Base-by-base conservation (phyloP, 2,329 filamentous ascomycete species). In the Penicillium rolfsii region DNA sequence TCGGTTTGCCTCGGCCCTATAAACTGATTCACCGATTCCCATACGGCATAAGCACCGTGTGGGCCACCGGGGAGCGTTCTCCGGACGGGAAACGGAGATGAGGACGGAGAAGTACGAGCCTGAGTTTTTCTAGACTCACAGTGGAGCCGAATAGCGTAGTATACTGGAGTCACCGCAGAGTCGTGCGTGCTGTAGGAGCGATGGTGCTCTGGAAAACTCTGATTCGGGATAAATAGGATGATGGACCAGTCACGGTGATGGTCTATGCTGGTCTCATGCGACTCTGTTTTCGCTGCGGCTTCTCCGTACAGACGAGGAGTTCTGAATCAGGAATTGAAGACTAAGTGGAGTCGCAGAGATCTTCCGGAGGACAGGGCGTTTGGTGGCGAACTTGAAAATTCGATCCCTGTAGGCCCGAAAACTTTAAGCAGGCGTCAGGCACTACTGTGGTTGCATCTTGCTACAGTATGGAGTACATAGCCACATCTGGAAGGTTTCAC, bases 1-100 rank as follows among this genome's bases (percentile, higher is more conserved):
- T 64, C 62, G 62, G 62, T 56, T 64, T 57, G 22, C 24, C 28
- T 62, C 62, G 62, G 59, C 52, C 45, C 46, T 19, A 14, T 2
- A n/a, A 33, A 35, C 28, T 36, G 24, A 28, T 55, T 22, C 36
- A 53, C 40, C 50, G 50, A 52, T 40, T 52, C 50, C 46, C 26
- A 26, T 19, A 33, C n/a, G 26, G 46, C n/a, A 50, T n/a, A 26
- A n/a, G 28, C 45, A 16, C 14, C n/a, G 22, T 14, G 49, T 36
- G 28, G 48, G 48, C 16, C 7, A 36, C 28, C 16, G 48, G 38
- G 8, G n/a, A 22, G 9, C 6, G 19, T 24, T 43, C 40, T 43
- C 40, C 49, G 33, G 49, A 36, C 49, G 30, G 30, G 35, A n/a
- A 52, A 48, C 45, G 36, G 52, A 54, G 35, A 36, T 26, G 52